Evolutionary conservation across 192 early-diverging fungal genomes (phyloP), one percentile per base, ranked within the genome.

Genomic region (Spizellomyces punctatus): DNA sequence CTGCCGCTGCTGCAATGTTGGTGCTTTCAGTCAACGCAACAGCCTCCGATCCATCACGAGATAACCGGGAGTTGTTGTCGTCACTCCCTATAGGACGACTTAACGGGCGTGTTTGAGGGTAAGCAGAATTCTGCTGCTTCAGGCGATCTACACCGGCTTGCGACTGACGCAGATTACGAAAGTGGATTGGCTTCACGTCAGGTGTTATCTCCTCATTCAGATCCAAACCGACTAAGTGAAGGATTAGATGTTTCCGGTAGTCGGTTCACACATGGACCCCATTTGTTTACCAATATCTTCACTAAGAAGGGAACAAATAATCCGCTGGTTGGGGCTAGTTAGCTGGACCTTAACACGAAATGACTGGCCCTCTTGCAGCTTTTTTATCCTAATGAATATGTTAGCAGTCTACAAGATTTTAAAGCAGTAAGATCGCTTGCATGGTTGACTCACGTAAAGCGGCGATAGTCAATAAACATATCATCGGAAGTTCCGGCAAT

Each of bases 381-480:
- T 75, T 14, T 27, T 41, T 19, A 82, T 43, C 47, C 80, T 81
- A 47, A 50, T 43, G 6, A 21, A 66, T 22, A 66, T 36, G 27
- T 36, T 36, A 36, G 27, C 27, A 36, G 27, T 36, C 27, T 45
- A 3, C 17, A 45, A 71, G 63, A 67, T 17, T 19, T 6, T 9
- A 71, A 7, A n/a, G 42, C n/a, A 71, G 42, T 0, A 27, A 71
- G 8, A 17, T 21, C 42, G 69, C 19, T 22, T 16, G 12, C 12
- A 71, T 5, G 0, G 17, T n/a, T 36, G 19, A 74, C 75, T 63
- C 50, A 82, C 81, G 67, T 48, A 46, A 79, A 59, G 41, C 66
- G 75, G 36, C 81, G 52, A 60, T 46, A 79, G 16, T 82, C 81
- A 22, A 82, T 49, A 1, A 82, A 44, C 4, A 56, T 57, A 44